These are phyloP conservation scores for Acacia crassicarpa DNA, from an alignment of 306 rosid species.

Conservation along the genomic window DNA sequence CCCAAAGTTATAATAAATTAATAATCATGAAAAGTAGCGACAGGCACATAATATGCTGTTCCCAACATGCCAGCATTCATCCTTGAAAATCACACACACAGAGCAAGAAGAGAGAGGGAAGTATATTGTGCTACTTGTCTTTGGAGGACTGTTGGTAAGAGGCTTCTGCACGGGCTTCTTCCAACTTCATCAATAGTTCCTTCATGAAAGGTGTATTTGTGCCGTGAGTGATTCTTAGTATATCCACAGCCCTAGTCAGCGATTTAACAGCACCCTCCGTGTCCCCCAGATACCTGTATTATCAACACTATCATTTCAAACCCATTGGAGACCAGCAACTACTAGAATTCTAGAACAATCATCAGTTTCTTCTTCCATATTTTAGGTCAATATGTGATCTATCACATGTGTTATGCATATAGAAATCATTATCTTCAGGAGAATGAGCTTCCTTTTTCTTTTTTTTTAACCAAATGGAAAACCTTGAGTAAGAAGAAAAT, in stretches of 20 bases:
- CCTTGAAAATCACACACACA: neutral
- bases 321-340: neutral
- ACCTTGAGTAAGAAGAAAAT: constrained; percentile 8
- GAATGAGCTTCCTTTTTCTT: neutral
- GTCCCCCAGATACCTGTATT: constrained; percentile 66
- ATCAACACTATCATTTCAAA: constrained; percentile 16
- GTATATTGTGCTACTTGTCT: constrained; percentile 29
- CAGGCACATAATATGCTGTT: neutral
- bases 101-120: neutral
- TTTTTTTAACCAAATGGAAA: neutral
- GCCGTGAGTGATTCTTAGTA: constrained; percentile 82
- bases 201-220: constrained; percentile 68
- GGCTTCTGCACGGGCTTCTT: constrained; percentile 91
- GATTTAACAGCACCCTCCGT: constrained; percentile 66
- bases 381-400: constrained; percentile 8
- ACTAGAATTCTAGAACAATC: neutral
- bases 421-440: neutral
- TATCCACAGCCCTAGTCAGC: constrained; percentile 66
- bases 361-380: constrained; percentile 2
- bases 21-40: neutral
- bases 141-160: constrained; percentile 52
- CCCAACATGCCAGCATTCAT: neutral
- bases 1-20: neutral
- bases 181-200: constrained; percentile 70
- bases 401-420: neutral